Evolutionary conservation across 202 grass and related monocot species (phyloP).

Genomic region (Elaeis oleifera): DNA sequence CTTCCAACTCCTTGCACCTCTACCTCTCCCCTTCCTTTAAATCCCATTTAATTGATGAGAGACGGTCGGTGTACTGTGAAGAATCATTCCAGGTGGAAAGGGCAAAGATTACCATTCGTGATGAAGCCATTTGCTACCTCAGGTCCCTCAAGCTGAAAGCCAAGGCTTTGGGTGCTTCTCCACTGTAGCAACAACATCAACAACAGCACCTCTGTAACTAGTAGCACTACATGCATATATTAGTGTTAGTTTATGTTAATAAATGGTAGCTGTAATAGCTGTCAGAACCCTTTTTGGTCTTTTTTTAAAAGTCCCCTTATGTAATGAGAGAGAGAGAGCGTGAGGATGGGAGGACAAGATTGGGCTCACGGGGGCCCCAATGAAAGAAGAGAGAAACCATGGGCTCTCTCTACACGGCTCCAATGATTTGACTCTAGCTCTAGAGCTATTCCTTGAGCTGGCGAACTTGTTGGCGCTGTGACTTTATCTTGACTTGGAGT

Average conservation of each 20-base stretch:
- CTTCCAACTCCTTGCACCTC: too few relatives aligned
- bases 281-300: not conserved
- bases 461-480: slow-evolving; percentile 44
- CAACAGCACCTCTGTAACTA: not conserved
- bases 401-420: not conserved
- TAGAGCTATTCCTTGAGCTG: slow-evolving; percentile 56
- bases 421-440: slow-evolving; percentile 29
- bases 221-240: slow-evolving; percentile 9
- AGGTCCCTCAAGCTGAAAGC: slow-evolving; percentile 85
- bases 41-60: slow-evolving; percentile 12
- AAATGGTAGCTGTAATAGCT: slow-evolving; percentile 13
- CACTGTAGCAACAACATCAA: slow-evolving; percentile 26
- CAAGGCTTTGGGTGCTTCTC: slow-evolving; percentile 53
- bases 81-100: slow-evolving; percentile 63
- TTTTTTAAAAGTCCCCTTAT: too few relatives aligned
- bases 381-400: not conserved
- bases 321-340: too few relatives aligned
- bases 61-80: slow-evolving; percentile 57
- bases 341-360: not conserved
- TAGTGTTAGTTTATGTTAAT: not conserved
- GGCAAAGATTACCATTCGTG: slow-evolving; percentile 63
- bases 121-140: slow-evolving; percentile 87
- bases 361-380: not conserved
- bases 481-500: slow-evolving; percentile 35
- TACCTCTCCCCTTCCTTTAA: too few relatives aligned